phyloP scores from a whole-genome alignment of 805 yeast genomes.

The Ogataea ganodermae region DNA sequence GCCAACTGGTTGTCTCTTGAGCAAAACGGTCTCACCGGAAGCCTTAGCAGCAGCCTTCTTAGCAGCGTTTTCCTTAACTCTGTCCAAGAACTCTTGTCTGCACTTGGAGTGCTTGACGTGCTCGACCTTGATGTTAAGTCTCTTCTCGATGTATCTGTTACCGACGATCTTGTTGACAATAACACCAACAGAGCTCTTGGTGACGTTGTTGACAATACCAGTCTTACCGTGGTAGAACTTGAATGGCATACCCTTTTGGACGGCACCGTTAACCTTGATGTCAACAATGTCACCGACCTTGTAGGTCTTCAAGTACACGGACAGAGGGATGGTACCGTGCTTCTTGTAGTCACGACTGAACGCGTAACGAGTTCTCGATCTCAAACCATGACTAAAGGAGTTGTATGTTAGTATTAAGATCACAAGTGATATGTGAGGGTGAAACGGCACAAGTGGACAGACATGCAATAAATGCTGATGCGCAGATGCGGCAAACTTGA shows the following conservation, averaged over 20 bases:
- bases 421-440: neutral
- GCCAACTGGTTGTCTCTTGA: slow-evolving; percentile 97
- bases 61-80: slow-evolving; percentile 97
- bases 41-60: slow-evolving; percentile 93
- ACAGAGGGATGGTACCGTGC: slow-evolving; percentile 92
- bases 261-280: slow-evolving; percentile 98
- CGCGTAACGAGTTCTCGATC: slow-evolving; percentile 99
- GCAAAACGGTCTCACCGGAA: slow-evolving; percentile 83
- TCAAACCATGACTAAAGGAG: slow-evolving; percentile 85
- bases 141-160: slow-evolving; percentile 98
- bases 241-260: slow-evolving; percentile 99
- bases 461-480: neutral
- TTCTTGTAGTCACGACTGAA: slow-evolving; percentile 99
- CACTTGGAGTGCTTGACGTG: slow-evolving; percentile 99
- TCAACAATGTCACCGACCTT: slow-evolving; percentile 99
- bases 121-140: slow-evolving; percentile 97
- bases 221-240: slow-evolving; percentile 99
- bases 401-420: neutral
- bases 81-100: slow-evolving; percentile 98
- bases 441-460: neutral
- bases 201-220: slow-evolving; percentile 98
- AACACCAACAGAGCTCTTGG: slow-evolving; percentile 98
- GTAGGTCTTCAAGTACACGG: slow-evolving; percentile 97
- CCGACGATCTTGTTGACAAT: slow-evolving; percentile 98
- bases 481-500: no score